Evolutionary conservation across 2,329 filamentous ascomycete genomes (phyloP).

Genomic region (Ambrosiella beaveri): DNA sequence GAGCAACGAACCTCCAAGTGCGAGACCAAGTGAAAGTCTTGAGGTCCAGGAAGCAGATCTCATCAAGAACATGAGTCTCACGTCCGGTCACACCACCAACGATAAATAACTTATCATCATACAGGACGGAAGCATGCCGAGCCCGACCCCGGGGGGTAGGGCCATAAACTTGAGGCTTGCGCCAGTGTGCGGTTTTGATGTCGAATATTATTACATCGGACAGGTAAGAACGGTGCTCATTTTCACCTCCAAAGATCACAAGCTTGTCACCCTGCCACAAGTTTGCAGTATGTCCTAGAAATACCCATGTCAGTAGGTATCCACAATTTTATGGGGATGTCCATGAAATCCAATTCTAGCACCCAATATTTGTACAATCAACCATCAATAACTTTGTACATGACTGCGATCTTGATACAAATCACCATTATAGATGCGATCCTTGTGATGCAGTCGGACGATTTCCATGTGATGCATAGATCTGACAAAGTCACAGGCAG

Average conservation of each 20-base stretch:
- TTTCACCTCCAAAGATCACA: conserved; percentile 94
- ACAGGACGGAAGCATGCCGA: conserved; percentile 79
- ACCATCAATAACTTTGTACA: too few species aligned
- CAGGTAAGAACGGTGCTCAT: conserved; percentile 88
- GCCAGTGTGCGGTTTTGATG: conserved; percentile 87
- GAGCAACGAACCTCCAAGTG: conserved; percentile 83
- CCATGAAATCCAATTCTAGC: too few species aligned
- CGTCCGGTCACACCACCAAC: conserved; percentile 90
- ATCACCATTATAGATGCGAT: too few species aligned
- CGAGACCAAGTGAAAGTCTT: conserved; percentile 97
- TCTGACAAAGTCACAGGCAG: too few species aligned
- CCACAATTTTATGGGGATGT: not conserved
- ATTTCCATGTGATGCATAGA: too few species aligned
- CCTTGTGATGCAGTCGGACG: too few species aligned
- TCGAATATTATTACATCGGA: conserved; percentile 95
- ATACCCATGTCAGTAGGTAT: conserved; percentile 7
- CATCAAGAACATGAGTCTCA: conserved; percentile 81
- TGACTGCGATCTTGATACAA: too few species aligned
- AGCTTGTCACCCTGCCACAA: conserved; percentile 88
- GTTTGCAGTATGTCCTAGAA: conserved; percentile 74
- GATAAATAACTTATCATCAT: conserved; percentile 93
- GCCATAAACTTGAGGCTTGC: conserved; percentile 72
- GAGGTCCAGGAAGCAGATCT: conserved; percentile 89
- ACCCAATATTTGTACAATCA: too few species aligned
- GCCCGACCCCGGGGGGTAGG: conserved; percentile 77